phyloP scores from a whole-genome alignment of 352 stramenopile species.

The Globisporangium uncinulatum region DNA sequence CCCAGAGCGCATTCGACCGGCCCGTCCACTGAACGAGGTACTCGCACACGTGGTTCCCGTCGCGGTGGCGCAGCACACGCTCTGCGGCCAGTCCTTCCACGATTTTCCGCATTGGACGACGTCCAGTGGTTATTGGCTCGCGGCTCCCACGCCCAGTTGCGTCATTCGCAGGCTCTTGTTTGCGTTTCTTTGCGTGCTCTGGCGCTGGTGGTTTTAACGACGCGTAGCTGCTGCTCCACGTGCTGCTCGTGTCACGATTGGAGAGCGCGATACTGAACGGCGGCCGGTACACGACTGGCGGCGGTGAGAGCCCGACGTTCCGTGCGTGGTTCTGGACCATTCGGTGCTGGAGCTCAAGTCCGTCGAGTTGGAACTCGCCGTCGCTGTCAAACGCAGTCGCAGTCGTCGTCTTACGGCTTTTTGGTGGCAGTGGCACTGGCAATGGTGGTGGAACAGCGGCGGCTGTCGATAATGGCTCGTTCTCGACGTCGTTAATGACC shows the following conservation, averaged over 20 bases:
- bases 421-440: background rate
- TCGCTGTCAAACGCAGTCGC: slow-evolving; percentile 16
- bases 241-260: too few relatives aligned
- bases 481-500: background rate
- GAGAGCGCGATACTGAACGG: too few relatives aligned
- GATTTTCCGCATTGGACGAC: background rate
- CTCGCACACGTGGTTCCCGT: slow-evolving; percentile 16
- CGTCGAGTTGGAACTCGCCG: background rate
- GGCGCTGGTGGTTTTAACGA: background rate
- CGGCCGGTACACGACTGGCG: too few relatives aligned
- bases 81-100: slow-evolving; percentile 18
- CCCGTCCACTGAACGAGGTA: slow-evolving; percentile 34
- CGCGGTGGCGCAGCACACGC: slow-evolving; percentile 23
- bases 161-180: background rate
- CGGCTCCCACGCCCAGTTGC: too few relatives aligned
- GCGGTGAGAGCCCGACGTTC: background rate
- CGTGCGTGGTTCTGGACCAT: slow-evolving; percentile 10
- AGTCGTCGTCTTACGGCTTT: background rate
- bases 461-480: too few relatives aligned
- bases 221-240: background rate
- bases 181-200: slow-evolving; percentile 9
- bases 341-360: slow-evolving; percentile 10
- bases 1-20: slow-evolving; percentile 22
- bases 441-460: too few relatives aligned
- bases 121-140: too few relatives aligned